These are phyloP conservation scores for Pigoraptor vietnamica DNA, from an alignment of 78 protist species.

Conservation along the genomic window DNA sequence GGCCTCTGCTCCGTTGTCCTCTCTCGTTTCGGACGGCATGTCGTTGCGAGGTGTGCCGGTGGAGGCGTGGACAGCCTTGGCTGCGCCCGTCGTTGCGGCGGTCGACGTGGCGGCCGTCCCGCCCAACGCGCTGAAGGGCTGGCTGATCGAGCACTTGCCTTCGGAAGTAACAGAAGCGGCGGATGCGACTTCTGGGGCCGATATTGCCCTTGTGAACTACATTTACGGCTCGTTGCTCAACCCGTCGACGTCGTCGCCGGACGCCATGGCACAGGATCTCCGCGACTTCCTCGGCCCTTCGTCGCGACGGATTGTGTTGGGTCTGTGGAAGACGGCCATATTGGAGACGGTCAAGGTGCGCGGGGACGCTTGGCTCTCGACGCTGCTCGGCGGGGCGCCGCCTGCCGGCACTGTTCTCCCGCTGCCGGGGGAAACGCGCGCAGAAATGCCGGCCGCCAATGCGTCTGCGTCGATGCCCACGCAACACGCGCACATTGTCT, in stretches of 20 bases:
- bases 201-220: neutral
- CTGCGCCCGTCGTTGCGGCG: neutral
- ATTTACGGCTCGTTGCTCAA: neutral
- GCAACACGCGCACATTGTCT: neutral
- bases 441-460: too few relatives aligned
- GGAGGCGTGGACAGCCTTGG: neutral
- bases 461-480: neutral
- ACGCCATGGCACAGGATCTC: neutral
- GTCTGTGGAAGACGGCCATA: neutral
- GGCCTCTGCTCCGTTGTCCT: neutral
- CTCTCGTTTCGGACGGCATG: neutral
- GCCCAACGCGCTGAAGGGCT: neutral
- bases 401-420: too few relatives aligned
- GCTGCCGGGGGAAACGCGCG: too few relatives aligned
- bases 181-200: neutral
- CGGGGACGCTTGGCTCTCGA: neutral
- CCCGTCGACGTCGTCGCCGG: neutral
- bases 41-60: neutral
- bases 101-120: neutral
- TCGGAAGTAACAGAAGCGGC: neutral
- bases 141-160: neutral
- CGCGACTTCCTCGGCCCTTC: neutral
- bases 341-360: neutral
- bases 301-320: neutral
- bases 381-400: neutral